phyloP scores from a whole-genome alignment of 2,329 filamentous ascomycete species.

The Pyrenochaeta sp. region DNA sequence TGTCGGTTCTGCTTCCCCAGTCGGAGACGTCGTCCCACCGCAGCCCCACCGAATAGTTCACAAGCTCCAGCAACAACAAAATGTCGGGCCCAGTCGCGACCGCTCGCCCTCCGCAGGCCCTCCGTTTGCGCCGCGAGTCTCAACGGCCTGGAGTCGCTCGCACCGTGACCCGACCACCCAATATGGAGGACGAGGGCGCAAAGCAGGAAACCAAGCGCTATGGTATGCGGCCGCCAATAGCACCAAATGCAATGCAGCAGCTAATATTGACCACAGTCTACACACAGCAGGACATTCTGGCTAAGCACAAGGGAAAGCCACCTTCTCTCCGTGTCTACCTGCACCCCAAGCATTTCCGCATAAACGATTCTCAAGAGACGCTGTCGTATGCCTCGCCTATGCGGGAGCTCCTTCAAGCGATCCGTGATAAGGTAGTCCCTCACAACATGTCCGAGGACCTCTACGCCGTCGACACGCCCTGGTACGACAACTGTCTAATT shows the following conservation, averaged over 20 bases:
- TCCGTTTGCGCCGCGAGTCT: conserved; percentile 55
- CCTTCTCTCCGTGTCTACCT: conserved; percentile 90
- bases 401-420: conserved; percentile 79
- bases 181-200: conserved; percentile 38
- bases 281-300: conserved; percentile 80
- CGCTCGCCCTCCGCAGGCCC: conserved; percentile 50
- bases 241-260: conserved; percentile 1
- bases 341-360: conserved; percentile 77
- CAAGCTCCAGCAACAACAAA: conserved; percentile 16
- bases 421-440: conserved; percentile 79
- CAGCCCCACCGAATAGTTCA: conserved; percentile 20
- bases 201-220: conserved; percentile 44
- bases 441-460: conserved; percentile 89
- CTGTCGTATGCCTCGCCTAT: conserved; percentile 94
- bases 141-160: conserved; percentile 51
- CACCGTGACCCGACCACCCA: conserved; percentile 33
- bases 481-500: conserved; percentile 93
- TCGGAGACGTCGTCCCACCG: conserved; percentile 18
- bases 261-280: conserved; percentile 63
- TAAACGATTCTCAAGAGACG: conserved; percentile 92
- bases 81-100: conserved; percentile 47
- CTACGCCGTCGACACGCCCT: conserved; percentile 73
- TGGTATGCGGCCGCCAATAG: conserved; percentile 27
- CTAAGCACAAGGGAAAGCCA: conserved; percentile 74
- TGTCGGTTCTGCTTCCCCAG: conserved; percentile 22